Evolutionary conservation across 2,329 filamentous ascomycete species (phyloP), one percentile per base, ranked within the genome.

Genomic region (Aureobasidium sp.): DNA sequence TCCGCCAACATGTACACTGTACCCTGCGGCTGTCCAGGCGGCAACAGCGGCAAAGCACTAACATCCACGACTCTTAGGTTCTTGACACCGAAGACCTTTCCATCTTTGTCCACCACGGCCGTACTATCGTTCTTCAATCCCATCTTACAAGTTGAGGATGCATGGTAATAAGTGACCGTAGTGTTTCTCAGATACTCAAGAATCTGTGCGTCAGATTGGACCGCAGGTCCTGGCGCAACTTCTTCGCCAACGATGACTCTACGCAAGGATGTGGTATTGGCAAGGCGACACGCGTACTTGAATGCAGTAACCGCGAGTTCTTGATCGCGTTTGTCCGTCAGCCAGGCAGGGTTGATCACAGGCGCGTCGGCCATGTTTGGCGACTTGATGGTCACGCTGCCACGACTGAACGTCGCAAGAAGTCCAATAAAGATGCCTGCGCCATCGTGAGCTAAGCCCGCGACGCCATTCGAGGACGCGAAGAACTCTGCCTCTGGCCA

Each of bases 301-400:
- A 70, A 72, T 3, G 67, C 66, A 0, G 69, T 68, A 1, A 77
- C 53, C 0, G 70, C 71, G 2, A 77, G 48, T 4, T 70, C 67
- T 37, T 69, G 62, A 53, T 77, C 74, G 0, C 67, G 63, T 0
- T 66, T 65, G 37, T 72, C 59, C 1, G 71, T 71, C 1, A 77
- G 67, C 72, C 71, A 76, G 32, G 69, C 69, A 0, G 74, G 73
- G 46, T 76, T 66, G 47, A 77, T 68, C 7, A 70, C 42, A 0
- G 76, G 75, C 0, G 64, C 62, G 23, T 67, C 68, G 0, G 62
- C 27, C 1, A 69, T 70, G 46, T 72, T 67, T 12, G 68, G 48
- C 9, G 66, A 70, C 0, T 63, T 20, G 32, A 77, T 71, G 0
- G 70, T 71, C n/a, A 78, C 67, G 27, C 65, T 71, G 3, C 75